phyloP scores from a whole-genome alignment of 106 monocot species.

The Dactylorhiza incarnata region DNA sequence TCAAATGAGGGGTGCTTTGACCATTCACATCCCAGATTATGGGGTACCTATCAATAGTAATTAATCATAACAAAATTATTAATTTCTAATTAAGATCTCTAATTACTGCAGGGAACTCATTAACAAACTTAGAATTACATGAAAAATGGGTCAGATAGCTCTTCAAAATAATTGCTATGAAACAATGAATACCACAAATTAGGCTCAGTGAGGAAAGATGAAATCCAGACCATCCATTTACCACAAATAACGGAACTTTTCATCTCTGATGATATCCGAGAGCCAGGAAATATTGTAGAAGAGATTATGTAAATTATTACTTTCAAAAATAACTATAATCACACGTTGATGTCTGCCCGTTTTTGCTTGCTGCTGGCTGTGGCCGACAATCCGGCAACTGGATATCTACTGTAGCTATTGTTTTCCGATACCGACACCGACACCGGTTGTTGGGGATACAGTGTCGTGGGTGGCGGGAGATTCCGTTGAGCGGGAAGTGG shows the following conservation, averaged over 20 bases:
- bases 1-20: no score
- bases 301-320: background rate
- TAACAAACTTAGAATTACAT: no score
- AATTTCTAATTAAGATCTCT: no score
- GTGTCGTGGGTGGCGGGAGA: slow-evolving; percentile 61
- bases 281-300: background rate
- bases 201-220: background rate
- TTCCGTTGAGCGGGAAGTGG: slow-evolving; percentile 81
- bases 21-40: no score
- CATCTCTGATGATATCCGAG: background rate
- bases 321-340: slow-evolving; percentile 10
- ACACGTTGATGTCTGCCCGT: slow-evolving; percentile 80
- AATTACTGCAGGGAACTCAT: no score
- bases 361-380: slow-evolving; percentile 37
- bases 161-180: background rate
- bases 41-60: no score
- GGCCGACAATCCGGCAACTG: slow-evolving; percentile 16
- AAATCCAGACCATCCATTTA: background rate
- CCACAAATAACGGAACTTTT: background rate
- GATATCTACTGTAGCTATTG: slow-evolving; percentile 46
- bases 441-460: slow-evolving; percentile 84
- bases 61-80: no score
- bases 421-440: slow-evolving; percentile 39
- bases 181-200: background rate
- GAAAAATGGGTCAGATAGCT: background rate